Evolutionary conservation across 257 asterid genomes (phyloP).

Genomic region (Solanum lignicaule): DNA sequence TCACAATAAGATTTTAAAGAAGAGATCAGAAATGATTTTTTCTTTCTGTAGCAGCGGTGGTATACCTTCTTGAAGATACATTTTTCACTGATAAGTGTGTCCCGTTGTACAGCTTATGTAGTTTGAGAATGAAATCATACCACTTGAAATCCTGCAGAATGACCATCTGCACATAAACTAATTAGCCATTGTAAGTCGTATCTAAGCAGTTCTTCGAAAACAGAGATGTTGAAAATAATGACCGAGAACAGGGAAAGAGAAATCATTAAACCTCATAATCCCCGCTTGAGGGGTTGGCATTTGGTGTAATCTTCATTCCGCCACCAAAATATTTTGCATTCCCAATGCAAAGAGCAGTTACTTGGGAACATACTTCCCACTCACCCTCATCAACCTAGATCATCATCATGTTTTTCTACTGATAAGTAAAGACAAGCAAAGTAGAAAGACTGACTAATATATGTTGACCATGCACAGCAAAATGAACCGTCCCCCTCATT

Average conservation of each 20-base stretch:
- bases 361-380: slow-evolving; percentile 72
- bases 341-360: slow-evolving; percentile 86
- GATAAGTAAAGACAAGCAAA: neutral
- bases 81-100: slow-evolving; percentile 75
- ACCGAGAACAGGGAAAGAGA: neutral
- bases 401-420: neutral
- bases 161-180: slow-evolving; percentile 45
- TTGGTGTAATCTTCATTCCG: slow-evolving; percentile 91
- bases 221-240: neutral
- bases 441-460: neutral
- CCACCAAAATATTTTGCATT: slow-evolving; percentile 93
- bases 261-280: slow-evolving; percentile 52
- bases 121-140: slow-evolving; percentile 66
- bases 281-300: slow-evolving; percentile 58
- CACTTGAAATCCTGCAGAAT: slow-evolving; percentile 80
- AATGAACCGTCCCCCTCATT: neutral
- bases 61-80: slow-evolving; percentile 69
- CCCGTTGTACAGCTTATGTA: slow-evolving; percentile 76
- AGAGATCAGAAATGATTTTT: neutral
- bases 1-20: neutral
- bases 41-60: neutral
- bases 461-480: neutral
- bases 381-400: slow-evolving; percentile 68
- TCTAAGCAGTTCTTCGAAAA: neutral
- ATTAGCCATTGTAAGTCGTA: neutral